Conservation (phyloP, 352 stramenopile genomes). For the Phytophthora niederhauseri region DNA sequence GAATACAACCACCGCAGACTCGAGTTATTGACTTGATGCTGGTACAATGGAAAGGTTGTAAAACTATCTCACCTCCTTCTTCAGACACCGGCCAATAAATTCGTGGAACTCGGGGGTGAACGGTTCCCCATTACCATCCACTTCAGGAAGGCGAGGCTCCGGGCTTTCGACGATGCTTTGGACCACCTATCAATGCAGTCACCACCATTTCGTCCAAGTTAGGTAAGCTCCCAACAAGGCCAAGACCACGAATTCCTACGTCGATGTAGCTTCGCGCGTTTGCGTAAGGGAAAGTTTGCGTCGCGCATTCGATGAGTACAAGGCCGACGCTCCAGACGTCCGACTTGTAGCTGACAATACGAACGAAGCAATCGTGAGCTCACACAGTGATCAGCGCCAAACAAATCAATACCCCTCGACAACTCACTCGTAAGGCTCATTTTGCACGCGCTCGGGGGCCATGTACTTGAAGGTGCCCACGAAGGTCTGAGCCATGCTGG, state of each 20-base stretch:
- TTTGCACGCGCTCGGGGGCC: slow-evolving; percentile 92
- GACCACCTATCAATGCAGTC: slow-evolving; percentile 47
- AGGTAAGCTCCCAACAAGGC: background rate
- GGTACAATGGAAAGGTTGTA: background rate
- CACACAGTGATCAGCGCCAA: background rate
- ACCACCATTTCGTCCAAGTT: background rate
- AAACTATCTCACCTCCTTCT: slow-evolving; percentile 57
- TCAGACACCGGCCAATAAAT: slow-evolving; percentile 65
- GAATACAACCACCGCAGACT: background rate
- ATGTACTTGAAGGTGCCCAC: slow-evolving; percentile 95
- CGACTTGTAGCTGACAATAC: slow-evolving; percentile 64
- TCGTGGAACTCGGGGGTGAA: slow-evolving; percentile 63
- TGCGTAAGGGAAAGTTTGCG: slow-evolving; percentile 58
- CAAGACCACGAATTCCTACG: slow-evolving; percentile 26
- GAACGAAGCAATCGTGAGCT: background rate
- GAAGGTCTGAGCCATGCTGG: slow-evolving; percentile 87
- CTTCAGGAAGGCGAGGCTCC: slow-evolving; percentile 47
- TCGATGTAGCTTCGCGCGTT: slow-evolving; percentile 72
- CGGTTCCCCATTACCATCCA: slow-evolving; percentile 23
- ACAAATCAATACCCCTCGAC: background rate
- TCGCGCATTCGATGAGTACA: slow-evolving; percentile 75
- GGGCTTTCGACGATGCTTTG: slow-evolving; percentile 76
- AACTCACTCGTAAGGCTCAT: slow-evolving; percentile 73
- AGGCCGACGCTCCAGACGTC: slow-evolving; percentile 83
- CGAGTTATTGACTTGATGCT: background rate